A percentile compares a stretch with the other conserved stretches of the same genome.
These are phyloP conservation scores for Wickerhamiella slavikovae DNA, from an alignment of 805 yeast genomes.

Conservation along the genomic window DNA sequence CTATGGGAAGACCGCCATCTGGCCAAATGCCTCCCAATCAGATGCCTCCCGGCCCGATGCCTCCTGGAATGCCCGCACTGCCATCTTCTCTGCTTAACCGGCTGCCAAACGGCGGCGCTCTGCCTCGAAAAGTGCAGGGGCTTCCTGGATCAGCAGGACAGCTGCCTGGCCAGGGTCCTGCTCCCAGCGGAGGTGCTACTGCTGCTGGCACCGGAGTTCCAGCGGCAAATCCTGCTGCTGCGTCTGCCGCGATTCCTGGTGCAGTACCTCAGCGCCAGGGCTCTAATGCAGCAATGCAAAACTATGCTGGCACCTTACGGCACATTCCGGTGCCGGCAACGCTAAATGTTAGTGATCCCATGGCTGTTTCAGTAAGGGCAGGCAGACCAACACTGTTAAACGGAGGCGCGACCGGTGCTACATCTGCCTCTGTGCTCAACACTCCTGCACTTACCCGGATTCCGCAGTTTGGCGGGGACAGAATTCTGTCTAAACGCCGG, in stretches of 20 bases:
- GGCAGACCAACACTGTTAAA: conserved; percentile 49
- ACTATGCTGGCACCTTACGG: not conserved
- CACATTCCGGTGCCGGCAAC: conserved; percentile 29
- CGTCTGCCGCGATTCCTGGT: not conserved
- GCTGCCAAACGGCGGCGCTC: not conserved
- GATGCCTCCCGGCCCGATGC: no score
- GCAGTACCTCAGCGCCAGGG: no score
- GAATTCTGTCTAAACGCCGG: conserved; percentile 78
- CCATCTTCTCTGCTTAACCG: no score
- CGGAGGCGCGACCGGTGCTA: conserved; percentile 21
- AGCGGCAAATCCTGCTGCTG: not conserved
- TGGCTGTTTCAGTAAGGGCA: conserved; percentile 43
- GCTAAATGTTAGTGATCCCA: conserved; percentile 43
- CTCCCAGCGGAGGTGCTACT: not conserved
- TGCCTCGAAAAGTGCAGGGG: conserved; percentile 1
- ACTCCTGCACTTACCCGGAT: conserved; percentile 51
- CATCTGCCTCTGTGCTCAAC: conserved; percentile 65
- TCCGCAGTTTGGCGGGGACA: conserved; percentile 45
- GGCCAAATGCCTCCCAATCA: not conserved
- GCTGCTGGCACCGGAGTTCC: conserved; percentile 1
- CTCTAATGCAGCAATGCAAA: no score
- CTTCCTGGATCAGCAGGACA: not conserved
- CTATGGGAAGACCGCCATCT: not conserved
- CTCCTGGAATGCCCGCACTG: no score
- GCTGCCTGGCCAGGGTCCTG: conserved; percentile 1